Base-by-base conservation (phyloP, 768 basidiomycete species). In the Suillus americanus region DNA sequence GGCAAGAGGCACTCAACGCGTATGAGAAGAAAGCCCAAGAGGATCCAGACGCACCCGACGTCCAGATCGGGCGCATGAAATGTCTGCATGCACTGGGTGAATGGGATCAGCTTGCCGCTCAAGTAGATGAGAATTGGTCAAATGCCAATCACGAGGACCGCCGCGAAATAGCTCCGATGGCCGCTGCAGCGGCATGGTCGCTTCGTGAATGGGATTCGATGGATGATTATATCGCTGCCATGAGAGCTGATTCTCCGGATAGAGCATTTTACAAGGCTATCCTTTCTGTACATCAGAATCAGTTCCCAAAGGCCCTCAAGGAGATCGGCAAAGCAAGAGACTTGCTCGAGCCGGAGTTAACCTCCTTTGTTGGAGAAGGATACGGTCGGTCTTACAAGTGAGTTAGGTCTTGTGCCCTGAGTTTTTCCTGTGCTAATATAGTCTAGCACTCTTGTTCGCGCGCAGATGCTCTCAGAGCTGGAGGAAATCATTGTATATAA, bases 401-500 rank as follows among this genome's bases (percentile, higher is more conserved):
- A 79, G 86, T 75, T 18, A n/a, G 48, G 35, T 33, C 14, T 55
- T 20, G 23, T 14, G n/a, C 33, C 13, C 18, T 54, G 25, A 16
- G 68, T 71, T 16, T 18, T 0, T 20, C 70, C 57, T 45, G 62
- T 50, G 4, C 66, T 72, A 45, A 76, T 41, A 10, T 64, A 18
- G 55, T 62, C 3, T 67, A 98, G 95, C 72, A 90, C 92, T 38
- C 91, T 99, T 83, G 96, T 99, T 62, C 91, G 97, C 12, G 95
- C 97, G 1, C 97, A 99, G 78, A 97, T 98, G 94, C 83, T 99
- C 16, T 95, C 97, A 2, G 97, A 99, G 73, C 82, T 99, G 8
- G 97, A 99, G 72, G 97, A 99, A 73, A 97, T 99, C 70, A 97
- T 99, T 65, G 80, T 88, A 46, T 99, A 95, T 80, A 99, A 99